Base-by-base conservation (phyloP, 2,329 filamentous ascomycete genomes). In the Fusarium subtropicale region DNA sequence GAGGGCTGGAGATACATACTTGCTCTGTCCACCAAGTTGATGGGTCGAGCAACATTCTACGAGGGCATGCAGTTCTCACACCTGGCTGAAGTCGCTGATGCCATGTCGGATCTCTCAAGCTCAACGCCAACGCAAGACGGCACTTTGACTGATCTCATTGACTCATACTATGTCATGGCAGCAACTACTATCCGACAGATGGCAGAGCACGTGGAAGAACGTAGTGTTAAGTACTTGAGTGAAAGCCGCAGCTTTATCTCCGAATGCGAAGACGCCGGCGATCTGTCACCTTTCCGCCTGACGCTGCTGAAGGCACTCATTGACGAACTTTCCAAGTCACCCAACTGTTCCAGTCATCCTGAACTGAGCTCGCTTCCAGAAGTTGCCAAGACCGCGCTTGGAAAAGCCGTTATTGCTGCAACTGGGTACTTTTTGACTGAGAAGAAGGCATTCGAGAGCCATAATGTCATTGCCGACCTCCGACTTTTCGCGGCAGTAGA, bases 21-120 rank as follows among this genome's bases (percentile, higher is more conserved):
- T 9, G 79, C 81, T 22, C 69, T 88, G 48, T 80, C 83, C 66
- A 74, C 81, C 4, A 87, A 85, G 69, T 75, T 87, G 26, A 85
- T 87, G 81, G 74, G 76, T 7, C 79, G 81, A n/a, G 81, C 85
- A 1, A 86, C 84, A 0, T 86, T 86, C 58, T 85, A 87, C 67
- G 77, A 84, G 66, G 78, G 75, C 1, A 81, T 87, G 77, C 72
- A 63, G 2, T 87, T 83, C 51, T 66, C 72, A 1, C 74, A 81
- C 55, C 75, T 81, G 7, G 72, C 78, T 4, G 73, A 75, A 7
- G 64, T 79, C 11, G 80, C 80, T 3, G 74, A 80, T 38, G 73
- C 74, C 9, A 68, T 80, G 60, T 76, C 77, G 11, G 65, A 57
- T 36, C 41, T 78, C 24, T 72, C 71, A 18, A 68, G 69, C 33